These are phyloP conservation scores for Pleurotus sapidus DNA, from an alignment of 768 basidiomycete genomes.

Conservation along the genomic window DNA sequence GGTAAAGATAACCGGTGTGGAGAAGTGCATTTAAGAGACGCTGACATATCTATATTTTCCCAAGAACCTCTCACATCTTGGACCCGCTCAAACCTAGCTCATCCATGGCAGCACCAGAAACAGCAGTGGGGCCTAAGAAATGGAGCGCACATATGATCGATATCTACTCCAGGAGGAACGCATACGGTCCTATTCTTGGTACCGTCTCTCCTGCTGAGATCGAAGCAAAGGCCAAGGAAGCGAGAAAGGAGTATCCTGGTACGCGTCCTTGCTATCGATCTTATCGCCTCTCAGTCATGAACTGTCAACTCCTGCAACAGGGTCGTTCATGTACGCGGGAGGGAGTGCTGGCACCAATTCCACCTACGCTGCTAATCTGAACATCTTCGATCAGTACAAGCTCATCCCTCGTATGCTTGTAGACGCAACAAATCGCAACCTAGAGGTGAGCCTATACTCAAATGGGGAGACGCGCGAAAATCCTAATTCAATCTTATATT, in stretches of 20 bases:
- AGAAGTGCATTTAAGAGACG: background rate
- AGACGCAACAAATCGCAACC: constrained; percentile 49
- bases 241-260: constrained; percentile 56
- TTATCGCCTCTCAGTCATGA: background rate
- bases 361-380: constrained; percentile 66
- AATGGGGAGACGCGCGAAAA: background rate
- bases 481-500: background rate
- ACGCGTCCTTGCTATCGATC: constrained; percentile 12
- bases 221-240: constrained; percentile 64
- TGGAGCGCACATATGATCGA: constrained; percentile 41
- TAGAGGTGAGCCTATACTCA: constrained; percentile 44
- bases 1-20: background rate
- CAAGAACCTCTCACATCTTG: background rate
- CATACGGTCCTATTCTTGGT: constrained; percentile 43
- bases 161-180: constrained; percentile 36
- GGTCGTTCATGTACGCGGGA: constrained; percentile 71
- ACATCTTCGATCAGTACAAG: constrained; percentile 61
- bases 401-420: constrained; percentile 84
- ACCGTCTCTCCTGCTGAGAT: constrained; percentile 63
- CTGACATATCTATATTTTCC: background rate
- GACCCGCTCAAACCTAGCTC: background rate
- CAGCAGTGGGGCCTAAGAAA: constrained; percentile 6
- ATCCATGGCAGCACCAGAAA: constrained; percentile 8
- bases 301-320: constrained; percentile 22
- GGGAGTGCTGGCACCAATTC: constrained; percentile 72